phyloP scores from a whole-genome alignment of 2,329 filamentous ascomycete genomes.

The Aspergillus alliaceus region DNA sequence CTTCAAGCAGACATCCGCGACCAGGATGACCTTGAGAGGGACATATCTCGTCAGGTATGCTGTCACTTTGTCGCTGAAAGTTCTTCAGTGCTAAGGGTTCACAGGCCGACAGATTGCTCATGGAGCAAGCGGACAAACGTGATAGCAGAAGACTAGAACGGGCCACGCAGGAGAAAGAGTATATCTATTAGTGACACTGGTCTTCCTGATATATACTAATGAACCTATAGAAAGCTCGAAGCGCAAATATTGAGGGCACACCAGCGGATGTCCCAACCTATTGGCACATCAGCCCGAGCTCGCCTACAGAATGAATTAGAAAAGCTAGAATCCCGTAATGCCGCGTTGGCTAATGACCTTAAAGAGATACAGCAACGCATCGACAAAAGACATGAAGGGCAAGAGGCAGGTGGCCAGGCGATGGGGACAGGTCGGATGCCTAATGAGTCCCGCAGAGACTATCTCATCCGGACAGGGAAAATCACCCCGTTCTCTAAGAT shows the following conservation, averaged over 20 bases:
- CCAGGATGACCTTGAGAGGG: slow-evolving; percentile 86
- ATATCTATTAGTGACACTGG: slow-evolving; percentile 10
- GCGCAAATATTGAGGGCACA: slow-evolving; percentile 63
- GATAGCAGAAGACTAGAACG: slow-evolving; percentile 64
- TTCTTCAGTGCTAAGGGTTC: not conserved
- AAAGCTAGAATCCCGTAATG: slow-evolving; percentile 64
- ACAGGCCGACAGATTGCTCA: slow-evolving; percentile 59
- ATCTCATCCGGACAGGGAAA: slow-evolving; percentile 91
- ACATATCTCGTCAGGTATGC: slow-evolving; percentile 65
- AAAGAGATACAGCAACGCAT: slow-evolving; percentile 80
- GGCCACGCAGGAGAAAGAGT: slow-evolving; percentile 51
- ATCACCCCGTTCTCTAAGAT: slow-evolving; percentile 93
- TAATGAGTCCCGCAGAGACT: slow-evolving; percentile 83
- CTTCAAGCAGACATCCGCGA: slow-evolving; percentile 72
- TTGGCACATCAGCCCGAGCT: slow-evolving; percentile 51
- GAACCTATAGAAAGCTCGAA: slow-evolving; percentile 55
- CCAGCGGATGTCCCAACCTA: slow-evolving; percentile 57
- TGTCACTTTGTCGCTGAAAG: not conserved
- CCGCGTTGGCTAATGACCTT: slow-evolving; percentile 69
- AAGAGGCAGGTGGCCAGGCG: slow-evolving; percentile 45
- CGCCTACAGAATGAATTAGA: slow-evolving; percentile 59
- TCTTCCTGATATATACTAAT: not conserved
- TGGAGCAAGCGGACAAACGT: slow-evolving; percentile 63
- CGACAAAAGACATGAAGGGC: slow-evolving; percentile 66
- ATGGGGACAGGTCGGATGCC: slow-evolving; percentile 59